Evolutionary conservation across 2,329 filamentous ascomycete genomes (phyloP).

Genomic region (Penicillium sp.): DNA sequence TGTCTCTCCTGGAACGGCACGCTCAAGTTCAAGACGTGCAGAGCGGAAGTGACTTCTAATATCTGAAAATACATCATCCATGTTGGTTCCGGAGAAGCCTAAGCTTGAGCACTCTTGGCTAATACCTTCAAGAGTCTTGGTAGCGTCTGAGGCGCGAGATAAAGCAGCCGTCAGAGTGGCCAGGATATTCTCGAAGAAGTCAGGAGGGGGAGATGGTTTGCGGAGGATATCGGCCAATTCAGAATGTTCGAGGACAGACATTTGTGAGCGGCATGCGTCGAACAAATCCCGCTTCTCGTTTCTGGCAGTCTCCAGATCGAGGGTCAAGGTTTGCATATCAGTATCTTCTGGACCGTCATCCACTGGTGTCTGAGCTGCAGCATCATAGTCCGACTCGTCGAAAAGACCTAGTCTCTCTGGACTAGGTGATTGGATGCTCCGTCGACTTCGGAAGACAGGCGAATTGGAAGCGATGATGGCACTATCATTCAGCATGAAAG

Average conservation of each 20-base stretch:
- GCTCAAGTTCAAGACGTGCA: constrained; percentile 47
- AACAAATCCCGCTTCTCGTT: constrained; percentile 44
- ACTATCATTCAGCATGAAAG: constrained; percentile 32
- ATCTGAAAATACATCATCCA: constrained; percentile 34
- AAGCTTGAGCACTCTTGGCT: constrained; percentile 37
- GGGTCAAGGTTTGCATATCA: constrained; percentile 31
- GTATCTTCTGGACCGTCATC: constrained; percentile 16
- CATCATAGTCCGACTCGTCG: constrained; percentile 14
- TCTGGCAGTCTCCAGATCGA: constrained; percentile 41
- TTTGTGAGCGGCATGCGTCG: constrained; percentile 36
- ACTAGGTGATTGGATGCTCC: constrained; percentile 4
- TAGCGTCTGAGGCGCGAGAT: constrained; percentile 40
- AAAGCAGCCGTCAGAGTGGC: constrained; percentile 37
- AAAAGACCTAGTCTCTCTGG: constrained; percentile 22
- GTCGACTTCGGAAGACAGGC: constrained; percentile 28
- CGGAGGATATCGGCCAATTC: constrained; percentile 20
- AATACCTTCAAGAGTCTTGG: constrained; percentile 36
- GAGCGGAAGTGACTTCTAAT: constrained; percentile 43
- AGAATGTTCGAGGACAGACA: constrained; percentile 26
- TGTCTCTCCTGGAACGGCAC: constrained; percentile 46
- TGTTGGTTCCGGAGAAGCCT: constrained; percentile 38
- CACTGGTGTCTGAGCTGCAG: constrained; percentile 19
- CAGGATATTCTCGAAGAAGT: constrained; percentile 40
- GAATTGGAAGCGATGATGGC: constrained; percentile 34
- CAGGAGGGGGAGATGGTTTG: constrained; percentile 37